Conservation (phyloP, 2,329 filamentous ascomycete species). For the Ceratocystis cubensis region DNA sequence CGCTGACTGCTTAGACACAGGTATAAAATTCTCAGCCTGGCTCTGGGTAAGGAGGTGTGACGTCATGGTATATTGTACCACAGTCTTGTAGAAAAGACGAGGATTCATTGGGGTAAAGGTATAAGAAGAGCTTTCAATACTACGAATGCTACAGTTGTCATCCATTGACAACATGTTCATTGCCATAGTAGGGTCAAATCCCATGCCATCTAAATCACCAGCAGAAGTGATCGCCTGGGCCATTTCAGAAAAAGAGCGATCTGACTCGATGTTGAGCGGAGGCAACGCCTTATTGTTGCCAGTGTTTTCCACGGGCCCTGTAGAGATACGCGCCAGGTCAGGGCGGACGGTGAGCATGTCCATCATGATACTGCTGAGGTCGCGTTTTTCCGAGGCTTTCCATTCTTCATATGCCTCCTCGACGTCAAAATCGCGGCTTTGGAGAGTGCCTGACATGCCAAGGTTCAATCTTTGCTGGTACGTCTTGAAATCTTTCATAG, state of each 20-base stretch:
- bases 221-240: constrained; percentile 39
- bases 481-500: constrained; percentile 78
- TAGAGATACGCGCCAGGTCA: constrained; percentile 66
- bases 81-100: constrained; percentile 67
- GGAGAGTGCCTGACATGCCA: constrained; percentile 62
- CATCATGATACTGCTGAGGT: constrained; percentile 86
- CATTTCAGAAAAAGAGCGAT: constrained; percentile 42
- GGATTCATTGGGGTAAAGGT: constrained; percentile 83
- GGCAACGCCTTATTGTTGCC: constrained; percentile 30
- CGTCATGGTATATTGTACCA: constrained; percentile 63
- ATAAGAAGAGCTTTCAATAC: constrained; percentile 55
- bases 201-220: constrained; percentile 28
- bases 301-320: constrained; percentile 40
- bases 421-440: constrained; percentile 74
- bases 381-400: constrained; percentile 79
- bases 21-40: constrained; percentile 36
- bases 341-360: constrained; percentile 79
- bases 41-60: constrained; percentile 40
- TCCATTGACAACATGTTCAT: constrained; percentile 53
- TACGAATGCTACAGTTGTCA: constrained; percentile 37
- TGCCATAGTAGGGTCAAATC: constrained; percentile 30
- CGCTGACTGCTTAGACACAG: constrained; percentile 63
- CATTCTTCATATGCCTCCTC: constrained; percentile 81
- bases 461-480: constrained; percentile 84
- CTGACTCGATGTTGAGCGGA: constrained; percentile 30